Evolutionary conservation across 208 protist genomes (phyloP), one percentile per base, ranked within the genome.

Genomic region (Crithidia mellificae): DNA sequence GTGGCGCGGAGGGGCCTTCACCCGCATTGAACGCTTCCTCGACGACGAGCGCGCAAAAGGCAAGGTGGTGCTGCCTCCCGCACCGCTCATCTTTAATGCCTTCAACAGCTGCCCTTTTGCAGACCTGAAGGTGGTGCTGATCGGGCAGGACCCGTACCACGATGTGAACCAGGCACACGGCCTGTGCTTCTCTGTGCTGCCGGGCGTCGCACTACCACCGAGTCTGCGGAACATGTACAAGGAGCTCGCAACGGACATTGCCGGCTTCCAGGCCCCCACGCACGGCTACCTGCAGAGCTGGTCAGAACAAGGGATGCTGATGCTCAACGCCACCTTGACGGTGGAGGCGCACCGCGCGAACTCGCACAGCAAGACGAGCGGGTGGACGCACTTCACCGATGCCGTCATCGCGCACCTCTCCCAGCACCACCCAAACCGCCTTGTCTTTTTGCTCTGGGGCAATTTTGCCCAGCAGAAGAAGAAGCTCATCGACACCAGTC

Each of bases 121-220:
- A 0, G 50, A 76, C 12, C 68, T 99, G 1, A 97, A 98, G 68
- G 97, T 98, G 34, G 94, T 99, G 5, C 85, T 99, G 43, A 65
- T 99, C 5, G 98, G 98, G 15, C 98, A 99, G 74, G 98, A 99
- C 77, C 97, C 97, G 9, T 99, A 99, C 74, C 93, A 97, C 64
- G 76, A 90, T 36, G 64, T 87, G 52, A 88, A 93, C 34, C 97
- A 99, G 72, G 98, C 98, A 0, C 96, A 99, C 77, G 98, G 98
- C 2, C 78, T 99, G 15, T 91, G 89, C 59, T 99, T 99, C 76
- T 98, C 92, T 6, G 98, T 99, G 1, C 72, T 79, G 15, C 88
- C 86, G 11, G 98, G 97, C 17, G 84, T 99, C 0, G 34, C 64
- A 12, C 47, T 76, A 14, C 96, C 97, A 43, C 92, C 88, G 36